A percentile compares a stretch with the other conserved stretches of the same genome.
Conservation (phyloP, 345 rosid species). For the Pseudoturritis turrita region DNA sequence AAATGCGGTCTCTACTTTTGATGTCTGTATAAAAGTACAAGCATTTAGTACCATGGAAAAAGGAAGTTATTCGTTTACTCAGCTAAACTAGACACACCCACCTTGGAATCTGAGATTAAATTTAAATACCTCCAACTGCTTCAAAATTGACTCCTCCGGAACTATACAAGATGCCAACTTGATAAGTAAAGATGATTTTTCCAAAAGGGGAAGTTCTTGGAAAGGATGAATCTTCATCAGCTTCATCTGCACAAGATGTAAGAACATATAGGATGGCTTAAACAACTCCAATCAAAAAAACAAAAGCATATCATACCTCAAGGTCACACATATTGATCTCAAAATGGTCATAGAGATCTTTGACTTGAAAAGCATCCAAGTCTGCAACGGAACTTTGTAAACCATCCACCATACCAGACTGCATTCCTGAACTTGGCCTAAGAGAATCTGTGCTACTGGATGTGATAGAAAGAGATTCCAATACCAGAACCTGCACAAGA, state of each 20-base stretch:
- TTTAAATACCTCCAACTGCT: slow-evolving; percentile 72
- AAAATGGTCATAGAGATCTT: slow-evolving; percentile 55
- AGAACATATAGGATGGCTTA: slow-evolving; percentile 11
- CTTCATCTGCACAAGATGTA: slow-evolving; percentile 51
- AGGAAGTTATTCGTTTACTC: not conserved
- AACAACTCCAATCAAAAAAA: slow-evolving; percentile 3
- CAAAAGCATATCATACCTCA: slow-evolving; percentile 44
- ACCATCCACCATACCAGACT: slow-evolving; percentile 29
- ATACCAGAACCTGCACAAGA: slow-evolving; percentile 47
- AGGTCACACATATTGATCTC: slow-evolving; percentile 49
- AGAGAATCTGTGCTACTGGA: slow-evolving; percentile 39
- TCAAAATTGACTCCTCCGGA: slow-evolving; percentile 55
- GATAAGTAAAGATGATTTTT: slow-evolving; percentile 49
- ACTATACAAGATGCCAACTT: slow-evolving; percentile 52
- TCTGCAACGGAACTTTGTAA: slow-evolving; percentile 30
- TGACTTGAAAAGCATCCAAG: slow-evolving; percentile 35
- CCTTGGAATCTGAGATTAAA: not conserved
- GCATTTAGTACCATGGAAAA: not conserved
- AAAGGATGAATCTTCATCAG: slow-evolving; percentile 37
- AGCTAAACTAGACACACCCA: slow-evolving; percentile 14
- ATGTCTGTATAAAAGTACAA: not conserved
- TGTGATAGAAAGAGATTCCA: slow-evolving; percentile 39
- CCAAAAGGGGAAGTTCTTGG: slow-evolving; percentile 42
- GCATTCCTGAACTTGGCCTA: slow-evolving; percentile 33
- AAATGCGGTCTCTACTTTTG: not conserved